Conservation (phyloP, 352 stramenopile genomes). For the Peronospora destructor region DNA sequence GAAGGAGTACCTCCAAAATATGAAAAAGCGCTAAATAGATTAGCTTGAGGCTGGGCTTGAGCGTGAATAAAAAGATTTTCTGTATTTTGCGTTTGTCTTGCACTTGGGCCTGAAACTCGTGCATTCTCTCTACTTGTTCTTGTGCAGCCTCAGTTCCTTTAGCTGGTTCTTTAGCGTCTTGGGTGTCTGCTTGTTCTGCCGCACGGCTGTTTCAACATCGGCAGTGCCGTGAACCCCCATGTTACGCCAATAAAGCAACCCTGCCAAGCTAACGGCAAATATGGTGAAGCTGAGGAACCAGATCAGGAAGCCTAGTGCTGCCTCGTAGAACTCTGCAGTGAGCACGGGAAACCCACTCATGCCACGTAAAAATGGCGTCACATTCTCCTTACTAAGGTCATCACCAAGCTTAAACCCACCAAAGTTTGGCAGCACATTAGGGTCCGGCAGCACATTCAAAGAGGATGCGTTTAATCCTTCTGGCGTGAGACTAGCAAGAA, state of each 20-base stretch:
- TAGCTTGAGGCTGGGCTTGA: conserved; percentile 1
- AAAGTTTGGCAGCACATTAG: conserved; percentile 34
- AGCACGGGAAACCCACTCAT: conserved; percentile 60
- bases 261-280: conserved; percentile 54
- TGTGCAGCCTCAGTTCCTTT: conserved; percentile 60
- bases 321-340: conserved; percentile 48
- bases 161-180: conserved; percentile 71
- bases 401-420: conserved; percentile 52
- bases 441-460: conserved; percentile 35
- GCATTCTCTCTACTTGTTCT: conserved; percentile 34
- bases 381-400: conserved; percentile 36
- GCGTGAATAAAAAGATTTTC: conserved; percentile 17
- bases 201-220: conserved; percentile 16
- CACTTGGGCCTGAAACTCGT: background rate
- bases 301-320: conserved; percentile 60
- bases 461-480: conserved; percentile 13
- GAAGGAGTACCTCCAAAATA: conserved; percentile 85
- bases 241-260: conserved; percentile 67
- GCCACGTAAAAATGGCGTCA: conserved; percentile 52
- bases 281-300: conserved; percentile 64
- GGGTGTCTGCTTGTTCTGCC: conserved; percentile 54
- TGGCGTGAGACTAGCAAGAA: conserved; percentile 14
- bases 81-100: conserved; percentile 22
- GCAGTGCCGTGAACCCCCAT: conserved; percentile 30
- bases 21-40: conserved; percentile 40